These are phyloP conservation scores for Phytophthora niederhauseri DNA, from an alignment of 352 stramenopile genomes.

Conservation along the genomic window DNA sequence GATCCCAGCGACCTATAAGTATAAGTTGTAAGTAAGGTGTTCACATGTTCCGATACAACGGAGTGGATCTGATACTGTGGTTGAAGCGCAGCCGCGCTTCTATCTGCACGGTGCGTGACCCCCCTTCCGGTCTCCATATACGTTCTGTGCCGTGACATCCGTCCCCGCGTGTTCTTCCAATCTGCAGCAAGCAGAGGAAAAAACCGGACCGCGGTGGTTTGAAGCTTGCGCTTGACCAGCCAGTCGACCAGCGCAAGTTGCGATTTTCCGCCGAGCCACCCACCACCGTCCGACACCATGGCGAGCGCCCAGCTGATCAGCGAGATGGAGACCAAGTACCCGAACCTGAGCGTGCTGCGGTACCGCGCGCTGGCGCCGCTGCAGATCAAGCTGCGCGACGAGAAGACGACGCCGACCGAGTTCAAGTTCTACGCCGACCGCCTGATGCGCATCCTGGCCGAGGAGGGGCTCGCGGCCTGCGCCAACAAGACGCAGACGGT, in stretches of 20 bases:
- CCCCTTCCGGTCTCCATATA: neutral
- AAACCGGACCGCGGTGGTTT: slow-evolving; percentile 10
- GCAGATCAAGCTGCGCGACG: slow-evolving; percentile 77
- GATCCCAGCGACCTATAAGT: slow-evolving; percentile 29
- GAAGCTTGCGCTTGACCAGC: slow-evolving; percentile 1
- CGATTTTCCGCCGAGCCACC: slow-evolving; percentile 5
- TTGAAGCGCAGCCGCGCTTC: slow-evolving; percentile 1
- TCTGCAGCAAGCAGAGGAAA: slow-evolving; percentile 2
- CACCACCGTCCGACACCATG: slow-evolving; percentile 32
- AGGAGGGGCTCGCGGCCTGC: slow-evolving; percentile 74
- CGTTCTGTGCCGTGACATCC: neutral
- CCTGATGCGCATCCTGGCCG: slow-evolving; percentile 77
- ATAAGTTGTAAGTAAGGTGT: slow-evolving; percentile 19
- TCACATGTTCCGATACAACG: no score
- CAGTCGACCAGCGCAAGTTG: slow-evolving; percentile 21
- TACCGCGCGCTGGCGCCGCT: slow-evolving; percentile 68
- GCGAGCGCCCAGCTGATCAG: slow-evolving; percentile 47
- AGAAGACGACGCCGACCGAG: slow-evolving; percentile 65
- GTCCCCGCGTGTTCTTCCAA: slow-evolving; percentile 17
- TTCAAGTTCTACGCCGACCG: slow-evolving; percentile 86
- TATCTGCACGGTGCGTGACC: neutral
- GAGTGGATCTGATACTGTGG: neutral
- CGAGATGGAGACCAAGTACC: slow-evolving; percentile 65
- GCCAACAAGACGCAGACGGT: slow-evolving; percentile 61
- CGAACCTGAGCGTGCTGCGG: slow-evolving; percentile 67